Evolutionary conservation across 176 grass and related monocot genomes (phyloP), one percentile per base, ranked within the genome.

Genomic region (Musa beccarii): DNA sequence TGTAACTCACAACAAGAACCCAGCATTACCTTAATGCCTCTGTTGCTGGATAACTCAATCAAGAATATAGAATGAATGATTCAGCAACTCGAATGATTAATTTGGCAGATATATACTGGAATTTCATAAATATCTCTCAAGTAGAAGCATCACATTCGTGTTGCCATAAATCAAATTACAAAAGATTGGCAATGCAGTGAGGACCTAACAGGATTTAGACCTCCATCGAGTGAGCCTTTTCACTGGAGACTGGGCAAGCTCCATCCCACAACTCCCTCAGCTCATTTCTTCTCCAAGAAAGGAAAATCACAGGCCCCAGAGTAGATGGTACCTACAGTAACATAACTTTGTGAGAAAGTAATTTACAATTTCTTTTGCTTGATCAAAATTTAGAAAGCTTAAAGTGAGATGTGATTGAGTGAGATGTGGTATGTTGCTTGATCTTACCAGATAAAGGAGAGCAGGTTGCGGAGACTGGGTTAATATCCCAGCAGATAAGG

Each of bases 391-490:
- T 50, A n/a, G 67, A n/a, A 69, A 50, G 13, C 34, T 69, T 69
- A 10, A 50, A 19, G 8, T 51, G 20, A 52, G 22, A 16, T 14
- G 9, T 68, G 9, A 49, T 68, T 0, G 54, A 82, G 53, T 73
- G 1, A 26, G 29, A 29, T 3, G 29, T 2, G 8, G 49, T 51
- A 52, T 73, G 29, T 3, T 12, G 76, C 49, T 23, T 81, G 71
- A 79, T 29, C 74, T 62, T 88, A 99, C 95, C 88, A 99, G 80
- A 76, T 99, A 99, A 59, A 99, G 95, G 74, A 99, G 83, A 76
- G 95, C 95, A 80, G 95, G 95, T 75, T 94, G 95, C 74, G 91
- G 88, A 76, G 88, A 94, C 61, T 94, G 91, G 65, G 86, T 92
- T 75, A 99, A 75, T 72, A 92, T 91, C 52, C 95, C 95, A 75